phyloP scores from a whole-genome alignment of 2,329 filamentous ascomycete species.

The Xylaria sp. region DNA sequence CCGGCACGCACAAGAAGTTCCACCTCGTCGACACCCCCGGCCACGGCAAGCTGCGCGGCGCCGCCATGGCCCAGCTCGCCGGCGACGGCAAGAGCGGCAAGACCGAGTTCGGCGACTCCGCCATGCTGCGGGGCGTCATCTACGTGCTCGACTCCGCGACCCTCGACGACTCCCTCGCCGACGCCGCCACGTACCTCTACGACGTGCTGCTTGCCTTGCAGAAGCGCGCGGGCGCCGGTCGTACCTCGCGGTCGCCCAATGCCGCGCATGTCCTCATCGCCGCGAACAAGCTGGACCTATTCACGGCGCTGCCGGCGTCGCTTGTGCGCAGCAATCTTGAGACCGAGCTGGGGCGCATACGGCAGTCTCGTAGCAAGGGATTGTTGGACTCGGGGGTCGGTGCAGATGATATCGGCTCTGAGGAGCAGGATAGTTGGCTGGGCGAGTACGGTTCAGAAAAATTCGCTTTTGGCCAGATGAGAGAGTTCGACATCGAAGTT shows the following conservation, averaged over 20 bases:
- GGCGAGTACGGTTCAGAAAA: slow-evolving; percentile 78
- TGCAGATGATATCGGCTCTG: slow-evolving; percentile 62
- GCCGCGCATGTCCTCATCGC: slow-evolving; percentile 80
- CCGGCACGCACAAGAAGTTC: slow-evolving; percentile 69
- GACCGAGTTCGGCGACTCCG: slow-evolving; percentile 11
- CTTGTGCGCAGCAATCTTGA: slow-evolving; percentile 79
- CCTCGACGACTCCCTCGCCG: slow-evolving; percentile 66
- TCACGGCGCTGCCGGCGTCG: slow-evolving; percentile 83
- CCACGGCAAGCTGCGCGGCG: slow-evolving; percentile 87
- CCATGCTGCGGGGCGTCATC: slow-evolving; percentile 64
- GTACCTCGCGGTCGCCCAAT: slow-evolving; percentile 61
- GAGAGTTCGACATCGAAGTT: slow-evolving; percentile 80
- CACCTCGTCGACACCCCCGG: slow-evolving; percentile 88
- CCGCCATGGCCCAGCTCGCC: slow-evolving; percentile 61
- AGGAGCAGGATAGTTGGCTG: slow-evolving; percentile 83
- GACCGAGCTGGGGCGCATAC: slow-evolving; percentile 78
- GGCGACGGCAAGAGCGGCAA: slow-evolving; percentile 3
- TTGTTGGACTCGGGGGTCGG: slow-evolving; percentile 82
- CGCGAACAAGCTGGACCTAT: slow-evolving; percentile 94
- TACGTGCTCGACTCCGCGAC: slow-evolving; percentile 88
- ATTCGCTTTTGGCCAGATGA: slow-evolving; percentile 82
- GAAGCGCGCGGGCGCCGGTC: slow-evolving; percentile 65
- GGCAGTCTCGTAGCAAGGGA: slow-evolving; percentile 77
- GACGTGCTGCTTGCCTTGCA: slow-evolving; percentile 86
- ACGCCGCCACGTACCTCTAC: slow-evolving; percentile 84